Conservation (phyloP, 2,329 filamentous ascomycete genomes). For the Akanthomyces muscarius region DNA sequence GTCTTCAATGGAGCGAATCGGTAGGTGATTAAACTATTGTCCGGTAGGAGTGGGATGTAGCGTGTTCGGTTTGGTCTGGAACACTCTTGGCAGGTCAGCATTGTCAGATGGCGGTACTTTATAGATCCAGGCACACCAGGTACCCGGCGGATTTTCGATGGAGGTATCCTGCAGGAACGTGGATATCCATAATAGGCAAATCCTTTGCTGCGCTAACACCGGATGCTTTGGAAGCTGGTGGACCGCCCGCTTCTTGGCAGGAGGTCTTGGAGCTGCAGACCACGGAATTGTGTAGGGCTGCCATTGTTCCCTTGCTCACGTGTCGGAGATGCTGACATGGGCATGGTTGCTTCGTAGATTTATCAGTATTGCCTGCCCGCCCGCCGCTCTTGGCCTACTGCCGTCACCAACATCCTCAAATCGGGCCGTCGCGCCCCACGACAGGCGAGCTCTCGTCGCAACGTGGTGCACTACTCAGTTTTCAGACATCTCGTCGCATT, state of each 20-base stretch:
- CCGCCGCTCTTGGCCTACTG: not conserved
- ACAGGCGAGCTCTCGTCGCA: not conserved
- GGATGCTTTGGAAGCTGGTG: not conserved
- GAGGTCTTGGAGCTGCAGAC: not conserved
- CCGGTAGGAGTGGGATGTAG: not conserved
- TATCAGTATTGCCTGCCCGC: too few species aligned
- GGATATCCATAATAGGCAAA: not conserved
- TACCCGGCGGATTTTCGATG: not conserved
- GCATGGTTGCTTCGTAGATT: not conserved
- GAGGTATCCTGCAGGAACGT: not conserved
- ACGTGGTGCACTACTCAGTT: not conserved
- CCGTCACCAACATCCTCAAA: not conserved
- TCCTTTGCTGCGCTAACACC: not conserved
- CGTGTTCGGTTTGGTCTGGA: not conserved
- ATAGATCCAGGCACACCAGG: not conserved
- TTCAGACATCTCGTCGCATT: too few species aligned
- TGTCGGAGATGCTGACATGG: not conserved
- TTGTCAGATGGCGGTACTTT: not conserved
- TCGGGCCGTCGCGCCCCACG: not conserved
- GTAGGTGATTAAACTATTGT: not conserved
- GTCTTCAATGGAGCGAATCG: not conserved
- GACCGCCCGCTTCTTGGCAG: not conserved
- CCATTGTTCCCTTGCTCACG: not conserved
- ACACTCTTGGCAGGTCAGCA: constrained; percentile 1
- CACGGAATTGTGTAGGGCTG: not conserved